These are phyloP conservation scores for Chenopodium berlandieri DNA, from an alignment of 148 eudicot genomes.

Conservation along the genomic window DNA sequence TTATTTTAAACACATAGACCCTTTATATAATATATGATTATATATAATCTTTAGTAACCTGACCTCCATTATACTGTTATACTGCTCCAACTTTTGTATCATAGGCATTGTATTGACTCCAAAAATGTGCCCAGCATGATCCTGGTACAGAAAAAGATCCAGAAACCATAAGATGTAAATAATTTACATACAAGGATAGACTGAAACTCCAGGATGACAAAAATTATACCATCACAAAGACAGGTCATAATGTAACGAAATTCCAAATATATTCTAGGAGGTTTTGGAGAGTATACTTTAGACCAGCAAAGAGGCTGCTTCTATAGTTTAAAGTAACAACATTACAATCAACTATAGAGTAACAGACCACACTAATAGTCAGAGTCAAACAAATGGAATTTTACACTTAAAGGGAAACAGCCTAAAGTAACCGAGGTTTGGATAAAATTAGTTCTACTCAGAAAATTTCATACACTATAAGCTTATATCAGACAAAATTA, in stretches of 20 bases:
- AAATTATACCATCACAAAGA: background rate
- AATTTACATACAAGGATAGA: background rate
- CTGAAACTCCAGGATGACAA: background rate
- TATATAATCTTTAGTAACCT: conserved; percentile 7
- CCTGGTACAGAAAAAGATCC: conserved; percentile 44
- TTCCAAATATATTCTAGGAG: too few species aligned
- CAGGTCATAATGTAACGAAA: background rate
- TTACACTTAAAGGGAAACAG: background rate
- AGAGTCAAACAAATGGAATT: too few species aligned
- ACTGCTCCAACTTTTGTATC: conserved; percentile 88
- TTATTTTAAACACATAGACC: too few species aligned
- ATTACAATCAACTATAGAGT: too few species aligned
- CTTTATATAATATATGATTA: too few species aligned
- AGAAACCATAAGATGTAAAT: background rate
- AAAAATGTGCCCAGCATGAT: conserved; percentile 99
- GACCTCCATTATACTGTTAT: conserved; percentile 75
- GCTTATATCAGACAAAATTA: too few species aligned
- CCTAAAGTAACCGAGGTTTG: background rate
- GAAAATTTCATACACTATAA: too few species aligned
- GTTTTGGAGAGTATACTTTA: too few species aligned
- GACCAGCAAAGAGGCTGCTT: too few species aligned
- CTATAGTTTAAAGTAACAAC: too few species aligned
- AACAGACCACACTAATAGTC: too few species aligned
- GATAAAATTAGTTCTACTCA: too few species aligned
- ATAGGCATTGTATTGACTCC: conserved; percentile 85